Conservation (phyloP, 1,284 basidiomycete species). For the Tilletia caries region DNA sequence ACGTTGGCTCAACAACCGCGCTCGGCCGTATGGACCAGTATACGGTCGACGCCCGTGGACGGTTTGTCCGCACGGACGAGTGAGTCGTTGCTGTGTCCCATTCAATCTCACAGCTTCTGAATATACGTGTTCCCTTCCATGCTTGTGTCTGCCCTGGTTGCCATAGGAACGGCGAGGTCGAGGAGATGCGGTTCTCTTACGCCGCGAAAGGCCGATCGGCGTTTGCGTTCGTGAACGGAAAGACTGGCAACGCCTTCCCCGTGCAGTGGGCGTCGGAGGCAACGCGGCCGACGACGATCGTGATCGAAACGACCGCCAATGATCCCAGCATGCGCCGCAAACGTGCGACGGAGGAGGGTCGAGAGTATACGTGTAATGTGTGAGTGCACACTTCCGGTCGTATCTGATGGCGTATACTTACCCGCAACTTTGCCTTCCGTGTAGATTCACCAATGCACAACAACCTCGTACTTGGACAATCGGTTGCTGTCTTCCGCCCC, state of each 20-base stretch:
- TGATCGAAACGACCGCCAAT: neutral
- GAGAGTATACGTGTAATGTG: neutral
- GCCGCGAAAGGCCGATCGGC: neutral
- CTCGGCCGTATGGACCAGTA: too few species aligned
- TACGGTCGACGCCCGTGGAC: too few species aligned
- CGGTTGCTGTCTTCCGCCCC: neutral
- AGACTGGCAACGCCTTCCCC: neutral
- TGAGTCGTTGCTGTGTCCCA: too few species aligned
- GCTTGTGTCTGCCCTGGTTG: too few species aligned
- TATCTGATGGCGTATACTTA: neutral
- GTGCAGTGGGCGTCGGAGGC: neutral
- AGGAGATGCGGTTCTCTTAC: neutral
- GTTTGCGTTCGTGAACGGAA: neutral
- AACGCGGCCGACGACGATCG: neutral
- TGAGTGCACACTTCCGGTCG: neutral
- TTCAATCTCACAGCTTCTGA: too few species aligned
- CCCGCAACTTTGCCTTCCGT: neutral
- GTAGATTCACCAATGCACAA: neutral
- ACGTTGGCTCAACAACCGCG: too few species aligned
- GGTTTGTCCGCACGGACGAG: too few species aligned
- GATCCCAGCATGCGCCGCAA: neutral
- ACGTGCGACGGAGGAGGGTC: neutral
- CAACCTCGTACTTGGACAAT: neutral
- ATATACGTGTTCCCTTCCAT: too few species aligned
- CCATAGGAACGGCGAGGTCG: neutral